Base-by-base conservation (phyloP, 345 rosid genomes). In the Salix brachista region DNA sequence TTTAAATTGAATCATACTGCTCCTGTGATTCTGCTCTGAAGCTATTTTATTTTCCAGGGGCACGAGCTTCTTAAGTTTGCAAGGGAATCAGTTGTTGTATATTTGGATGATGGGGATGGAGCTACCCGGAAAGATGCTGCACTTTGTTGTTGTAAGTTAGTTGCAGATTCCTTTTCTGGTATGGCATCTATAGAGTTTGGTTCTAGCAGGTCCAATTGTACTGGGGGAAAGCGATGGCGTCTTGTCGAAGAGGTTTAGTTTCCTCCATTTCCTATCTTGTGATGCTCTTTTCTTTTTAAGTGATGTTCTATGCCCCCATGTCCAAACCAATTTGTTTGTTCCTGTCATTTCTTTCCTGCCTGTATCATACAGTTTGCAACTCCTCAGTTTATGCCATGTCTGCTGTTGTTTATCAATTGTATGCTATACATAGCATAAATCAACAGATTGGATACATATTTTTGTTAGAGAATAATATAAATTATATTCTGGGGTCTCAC, bases 81-180 rank as follows among this genome's bases (percentile, higher is more conserved):
- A 9, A 92, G 92, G 86, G 96, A 92, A 83, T 89, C 95, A 1
- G 95, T 96, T 80, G 92, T 96, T 75, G 72, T 82, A 70, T 96
- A 94, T 88, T 84, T 94, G 83, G 99, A 92, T 79, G 97, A 96
- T 79, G 97, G 90, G 85, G 99, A 96, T 89, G 92, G 92, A 77
- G 82, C 83, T 67, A 91, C 97, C 64, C 81, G 97, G 72, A 92
- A 94, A 87, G 98, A 91, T 87, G 97, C 98, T 42, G 95, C 99
- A 68, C 82, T 96, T 70, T 96, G 97, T 84, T 94, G 98, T 78
- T 96, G 97, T 88, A 89, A 84, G 74, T 83, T 96, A 80, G 90
- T 92, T 78, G 93, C 94, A 78, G 91, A 89, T 88, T 91, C 97
- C 32, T 86, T 96, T 82, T 89, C 91, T 74, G 87, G 88, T 71